These are phyloP conservation scores for Trichoderma sp. DNA, from an alignment of 2,329 filamentous ascomycete species.

Conservation along the genomic window DNA sequence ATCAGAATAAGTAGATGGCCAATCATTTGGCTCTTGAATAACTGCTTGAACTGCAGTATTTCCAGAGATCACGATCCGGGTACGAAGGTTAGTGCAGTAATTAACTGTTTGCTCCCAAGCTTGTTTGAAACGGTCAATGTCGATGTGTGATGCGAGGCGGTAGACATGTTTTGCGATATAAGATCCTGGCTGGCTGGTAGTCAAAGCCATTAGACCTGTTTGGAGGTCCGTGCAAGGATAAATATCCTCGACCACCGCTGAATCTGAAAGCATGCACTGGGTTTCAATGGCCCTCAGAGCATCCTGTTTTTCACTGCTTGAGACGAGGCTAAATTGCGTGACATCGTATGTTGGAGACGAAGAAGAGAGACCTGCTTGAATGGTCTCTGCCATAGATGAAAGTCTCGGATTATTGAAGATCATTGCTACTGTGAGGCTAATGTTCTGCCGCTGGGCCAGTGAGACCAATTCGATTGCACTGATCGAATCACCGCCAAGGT, in stretches of 20 bases:
- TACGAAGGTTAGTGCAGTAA: constrained; percentile 13
- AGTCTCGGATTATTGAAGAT: not conserved
- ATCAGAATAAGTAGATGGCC: not conserved
- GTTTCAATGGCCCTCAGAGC: not conserved
- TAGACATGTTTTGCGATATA: constrained; percentile 2
- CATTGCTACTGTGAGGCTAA: not conserved
- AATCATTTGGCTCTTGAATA: not conserved
- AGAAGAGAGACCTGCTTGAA: not conserved
- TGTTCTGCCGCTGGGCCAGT: not conserved
- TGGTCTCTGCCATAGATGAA: not conserved
- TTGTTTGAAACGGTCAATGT: not conserved
- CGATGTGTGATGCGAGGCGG: not conserved
- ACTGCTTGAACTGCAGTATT: not conserved
- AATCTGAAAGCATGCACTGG: not conserved
- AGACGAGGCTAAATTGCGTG: not conserved
- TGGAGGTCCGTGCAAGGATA: not conserved
- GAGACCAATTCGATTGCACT: constrained; percentile 8
- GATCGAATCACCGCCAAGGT: constrained; percentile 7
- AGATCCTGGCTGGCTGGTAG: constrained; percentile 8
- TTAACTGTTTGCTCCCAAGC: constrained; percentile 26
- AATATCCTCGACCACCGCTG: not conserved
- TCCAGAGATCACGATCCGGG: constrained; percentile 4
- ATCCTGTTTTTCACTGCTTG: not conserved
- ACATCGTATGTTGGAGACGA: not conserved
- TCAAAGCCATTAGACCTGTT: constrained; percentile 8